A percentile compares a stretch with the other conserved stretches of the same genome.
Conservation (phyloP, 2,329 filamentous ascomycete species). For the Ceratocystis harringtonii region DNA sequence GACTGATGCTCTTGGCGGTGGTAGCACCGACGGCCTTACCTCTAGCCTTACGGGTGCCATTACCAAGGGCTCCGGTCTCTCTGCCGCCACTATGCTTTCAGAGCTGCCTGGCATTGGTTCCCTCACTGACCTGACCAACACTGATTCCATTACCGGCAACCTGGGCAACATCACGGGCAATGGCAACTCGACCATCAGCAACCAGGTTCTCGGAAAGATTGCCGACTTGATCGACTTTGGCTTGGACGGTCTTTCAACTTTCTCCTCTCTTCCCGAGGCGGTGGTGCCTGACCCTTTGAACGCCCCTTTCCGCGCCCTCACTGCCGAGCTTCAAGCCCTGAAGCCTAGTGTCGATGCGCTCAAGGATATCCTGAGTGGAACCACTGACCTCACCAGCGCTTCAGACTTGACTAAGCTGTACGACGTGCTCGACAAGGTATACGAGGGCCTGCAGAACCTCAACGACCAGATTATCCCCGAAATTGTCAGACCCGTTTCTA, state of each 20-base stretch:
- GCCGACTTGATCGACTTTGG: conserved; percentile 7
- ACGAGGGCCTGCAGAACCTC: neutral
- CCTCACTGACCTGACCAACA: neutral
- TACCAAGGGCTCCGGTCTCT: neutral
- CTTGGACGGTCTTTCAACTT: neutral
- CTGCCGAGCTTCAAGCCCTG: neutral
- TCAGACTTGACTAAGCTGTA: conserved; percentile 6
- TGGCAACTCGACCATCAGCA: neutral
- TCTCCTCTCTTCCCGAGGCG: neutral
- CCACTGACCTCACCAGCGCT: neutral
- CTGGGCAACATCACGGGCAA: neutral
- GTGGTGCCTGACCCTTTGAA: conserved; percentile 8
- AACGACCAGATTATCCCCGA: conserved; percentile 5
- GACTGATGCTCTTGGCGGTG: neutral
- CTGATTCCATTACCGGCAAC: neutral
- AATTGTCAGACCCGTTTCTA: no score
- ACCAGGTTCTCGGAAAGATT: neutral
- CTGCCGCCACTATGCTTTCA: neutral
- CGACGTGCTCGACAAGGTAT: conserved; percentile 3
- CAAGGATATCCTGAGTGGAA: neutral
- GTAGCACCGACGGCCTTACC: neutral
- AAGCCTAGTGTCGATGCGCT: neutral
- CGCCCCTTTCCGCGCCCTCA: conserved; percentile 1
- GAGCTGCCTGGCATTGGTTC: conserved; percentile 5
- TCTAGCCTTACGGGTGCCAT: neutral